A percentile compares a stretch with the other conserved stretches of the same genome.
Evolutionary conservation across 768 basidiomycete genomes (phyloP).

Genomic region (Boletus reticuloceps): DNA sequence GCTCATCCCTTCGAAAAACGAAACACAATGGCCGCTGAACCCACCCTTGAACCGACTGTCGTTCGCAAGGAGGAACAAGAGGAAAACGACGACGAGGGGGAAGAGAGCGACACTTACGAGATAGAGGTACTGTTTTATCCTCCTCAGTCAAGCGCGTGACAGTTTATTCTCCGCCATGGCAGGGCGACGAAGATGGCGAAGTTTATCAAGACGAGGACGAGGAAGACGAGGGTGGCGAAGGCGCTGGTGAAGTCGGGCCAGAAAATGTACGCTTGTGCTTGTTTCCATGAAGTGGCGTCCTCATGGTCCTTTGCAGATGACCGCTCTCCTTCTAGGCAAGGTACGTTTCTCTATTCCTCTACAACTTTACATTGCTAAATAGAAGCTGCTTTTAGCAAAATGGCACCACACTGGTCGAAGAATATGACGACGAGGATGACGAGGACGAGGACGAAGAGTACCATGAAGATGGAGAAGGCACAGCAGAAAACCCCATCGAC

Average conservation of each 20-base stretch:
- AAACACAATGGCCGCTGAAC: slow-evolving; percentile 22
- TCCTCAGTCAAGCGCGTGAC: background rate
- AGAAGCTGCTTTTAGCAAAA: slow-evolving; percentile 7
- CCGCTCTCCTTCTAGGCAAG: slow-evolving; percentile 21
- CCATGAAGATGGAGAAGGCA: slow-evolving; percentile 2
- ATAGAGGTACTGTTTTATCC: slow-evolving; percentile 16
- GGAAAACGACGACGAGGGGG: slow-evolving; percentile 13
- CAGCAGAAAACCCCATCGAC: slow-evolving; percentile 10
- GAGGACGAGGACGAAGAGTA: slow-evolving; percentile 25
- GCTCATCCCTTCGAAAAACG: background rate
- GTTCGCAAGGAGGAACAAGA: slow-evolving; percentile 1
- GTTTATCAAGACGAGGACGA: slow-evolving; percentile 20
- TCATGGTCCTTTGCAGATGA: slow-evolving; percentile 19
- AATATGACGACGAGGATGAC: slow-evolving; percentile 13
- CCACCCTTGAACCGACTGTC: slow-evolving; percentile 11
- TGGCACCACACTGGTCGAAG: slow-evolving; percentile 3
- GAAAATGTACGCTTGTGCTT: slow-evolving; percentile 11
- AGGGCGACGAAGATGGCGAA: slow-evolving; percentile 21
- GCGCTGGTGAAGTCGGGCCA: background rate
- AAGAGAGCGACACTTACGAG: slow-evolving; percentile 30
- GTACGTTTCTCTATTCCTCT: slow-evolving; percentile 4
- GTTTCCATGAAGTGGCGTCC: background rate
- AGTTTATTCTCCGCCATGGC: background rate
- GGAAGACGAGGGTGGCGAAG: slow-evolving; percentile 9
- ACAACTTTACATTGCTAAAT: background rate